These are phyloP conservation scores for Telfairia occidentalis DNA, from an alignment of 331 rosid genomes.

Conservation along the genomic window DNA sequence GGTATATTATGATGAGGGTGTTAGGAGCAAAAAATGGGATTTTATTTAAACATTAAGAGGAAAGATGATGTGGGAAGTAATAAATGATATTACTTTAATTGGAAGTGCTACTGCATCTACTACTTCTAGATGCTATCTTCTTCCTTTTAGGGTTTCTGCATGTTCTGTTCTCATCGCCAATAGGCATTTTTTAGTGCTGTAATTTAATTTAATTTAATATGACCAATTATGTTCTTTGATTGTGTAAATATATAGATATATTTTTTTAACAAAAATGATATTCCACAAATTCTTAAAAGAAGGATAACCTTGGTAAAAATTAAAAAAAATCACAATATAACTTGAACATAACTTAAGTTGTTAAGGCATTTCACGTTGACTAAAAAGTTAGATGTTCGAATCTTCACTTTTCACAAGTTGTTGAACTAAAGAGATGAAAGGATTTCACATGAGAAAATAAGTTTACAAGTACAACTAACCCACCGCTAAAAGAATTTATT, in stretches of 20 bases:
- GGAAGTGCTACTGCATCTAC: neutral
- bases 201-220: neutral
- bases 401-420: no score
- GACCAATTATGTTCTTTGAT: neutral
- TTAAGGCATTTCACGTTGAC: no score
- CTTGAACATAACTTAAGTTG: no score
- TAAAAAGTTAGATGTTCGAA: no score
- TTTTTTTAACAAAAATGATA: neutral
- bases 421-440: no score
- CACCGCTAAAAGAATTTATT: neutral
- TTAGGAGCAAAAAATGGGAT: neutral
- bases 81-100: neutral
- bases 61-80: slow-evolving; percentile 2
- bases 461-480: no score
- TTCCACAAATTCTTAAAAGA: neutral
- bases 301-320: neutral
- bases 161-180: neutral
- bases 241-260: neutral
- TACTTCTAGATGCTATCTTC: neutral
- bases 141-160: neutral
- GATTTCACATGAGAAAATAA: no score
- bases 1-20: neutral
- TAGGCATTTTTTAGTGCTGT: neutral
- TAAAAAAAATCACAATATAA: neutral
- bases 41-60: neutral